These are phyloP conservation scores for Podila verticillata DNA, from an alignment of 192 early-diverging fungal species.

Conservation along the genomic window DNA sequence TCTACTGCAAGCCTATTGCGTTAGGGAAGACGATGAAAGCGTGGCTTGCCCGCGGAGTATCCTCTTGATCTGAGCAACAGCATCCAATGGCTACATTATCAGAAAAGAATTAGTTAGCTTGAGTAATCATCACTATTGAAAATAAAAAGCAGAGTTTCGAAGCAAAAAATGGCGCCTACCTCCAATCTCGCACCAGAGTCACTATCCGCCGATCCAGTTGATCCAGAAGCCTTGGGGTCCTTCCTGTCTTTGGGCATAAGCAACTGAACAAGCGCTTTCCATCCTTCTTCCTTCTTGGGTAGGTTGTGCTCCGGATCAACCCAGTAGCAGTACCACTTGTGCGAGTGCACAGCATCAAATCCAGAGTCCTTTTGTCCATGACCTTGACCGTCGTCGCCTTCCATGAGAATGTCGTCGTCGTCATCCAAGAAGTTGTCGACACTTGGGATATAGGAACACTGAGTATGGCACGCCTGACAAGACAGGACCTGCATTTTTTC, in stretches of 20 bases:
- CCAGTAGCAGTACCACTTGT: slow-evolving; percentile 50
- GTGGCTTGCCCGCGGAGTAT: slow-evolving; percentile 19
- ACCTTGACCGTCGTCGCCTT: background rate
- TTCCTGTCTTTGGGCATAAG: background rate
- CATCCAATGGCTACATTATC: slow-evolving; percentile 13
- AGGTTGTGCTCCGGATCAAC: slow-evolving; percentile 19
- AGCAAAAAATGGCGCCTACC: background rate
- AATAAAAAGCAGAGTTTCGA: background rate
- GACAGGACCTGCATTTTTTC: slow-evolving; percentile 5
- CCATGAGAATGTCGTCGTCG: background rate
- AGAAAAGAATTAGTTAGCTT: background rate
- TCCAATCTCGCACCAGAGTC: background rate
- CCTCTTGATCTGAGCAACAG: slow-evolving; percentile 15
- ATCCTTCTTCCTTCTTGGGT: slow-evolving; percentile 13
- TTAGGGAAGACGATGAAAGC: background rate
- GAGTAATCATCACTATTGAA: too few relatives aligned
- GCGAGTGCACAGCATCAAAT: slow-evolving; percentile 33
- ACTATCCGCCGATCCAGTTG: background rate
- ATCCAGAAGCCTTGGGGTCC: background rate
- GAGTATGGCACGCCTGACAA: slow-evolving; percentile 35
- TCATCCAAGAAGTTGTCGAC: background rate
- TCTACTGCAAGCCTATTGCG: background rate
- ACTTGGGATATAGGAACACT: slow-evolving; percentile 22
- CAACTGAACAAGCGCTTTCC: slow-evolving; percentile 15
- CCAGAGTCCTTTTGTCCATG: background rate